Percentiles rank a stretch among this genome's conserved stretches.
Conservation (phyloP, 2,329 filamentous ascomycete genomes). For the Beauveria brongniartii region DNA sequence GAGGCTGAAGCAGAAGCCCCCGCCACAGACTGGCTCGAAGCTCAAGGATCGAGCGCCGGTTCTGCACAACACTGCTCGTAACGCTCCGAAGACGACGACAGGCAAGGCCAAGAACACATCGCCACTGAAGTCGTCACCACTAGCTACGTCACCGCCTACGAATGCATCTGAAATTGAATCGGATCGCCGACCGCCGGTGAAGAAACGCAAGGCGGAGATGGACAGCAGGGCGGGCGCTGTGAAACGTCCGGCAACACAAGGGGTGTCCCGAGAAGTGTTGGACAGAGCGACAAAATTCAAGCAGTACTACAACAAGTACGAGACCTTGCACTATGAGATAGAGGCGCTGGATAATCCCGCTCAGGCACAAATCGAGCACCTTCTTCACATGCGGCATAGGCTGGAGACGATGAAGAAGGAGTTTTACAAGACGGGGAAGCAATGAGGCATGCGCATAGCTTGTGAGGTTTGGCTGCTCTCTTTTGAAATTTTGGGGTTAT, state of each 20-base stretch:
- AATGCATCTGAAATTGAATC: conserved; percentile 56
- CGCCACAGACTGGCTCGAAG: conserved; percentile 23
- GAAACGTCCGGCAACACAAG: conserved; percentile 25
- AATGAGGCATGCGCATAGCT: background rate
- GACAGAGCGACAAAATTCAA: conserved; percentile 49
- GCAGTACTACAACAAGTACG: conserved; percentile 47
- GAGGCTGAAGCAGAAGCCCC: conserved; percentile 44
- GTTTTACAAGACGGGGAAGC: conserved; percentile 38
- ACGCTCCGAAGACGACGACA: background rate
- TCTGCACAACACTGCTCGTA: background rate
- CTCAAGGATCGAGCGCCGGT: conserved; percentile 18
- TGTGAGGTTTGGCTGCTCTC: background rate
- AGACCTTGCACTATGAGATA: conserved; percentile 48
- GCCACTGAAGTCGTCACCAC: conserved; percentile 54
- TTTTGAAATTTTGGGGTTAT: background rate
- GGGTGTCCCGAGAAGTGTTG: conserved; percentile 35
- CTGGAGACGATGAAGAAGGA: conserved; percentile 50
- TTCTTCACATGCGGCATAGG: conserved; percentile 46
- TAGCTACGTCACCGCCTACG: conserved; percentile 57
- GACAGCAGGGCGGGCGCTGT: conserved; percentile 16
- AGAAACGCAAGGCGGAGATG: conserved; percentile 37
- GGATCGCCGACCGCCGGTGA: conserved; percentile 21
- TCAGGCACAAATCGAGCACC: conserved; percentile 39
- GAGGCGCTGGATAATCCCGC: conserved; percentile 41
- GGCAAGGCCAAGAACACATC: conserved; percentile 45